A percentile compares a stretch with the other conserved stretches of the same genome.
phyloP scores from a whole-genome alignment of 1,139 yeast species.

The Sugiyamaella grinbergsii region DNA sequence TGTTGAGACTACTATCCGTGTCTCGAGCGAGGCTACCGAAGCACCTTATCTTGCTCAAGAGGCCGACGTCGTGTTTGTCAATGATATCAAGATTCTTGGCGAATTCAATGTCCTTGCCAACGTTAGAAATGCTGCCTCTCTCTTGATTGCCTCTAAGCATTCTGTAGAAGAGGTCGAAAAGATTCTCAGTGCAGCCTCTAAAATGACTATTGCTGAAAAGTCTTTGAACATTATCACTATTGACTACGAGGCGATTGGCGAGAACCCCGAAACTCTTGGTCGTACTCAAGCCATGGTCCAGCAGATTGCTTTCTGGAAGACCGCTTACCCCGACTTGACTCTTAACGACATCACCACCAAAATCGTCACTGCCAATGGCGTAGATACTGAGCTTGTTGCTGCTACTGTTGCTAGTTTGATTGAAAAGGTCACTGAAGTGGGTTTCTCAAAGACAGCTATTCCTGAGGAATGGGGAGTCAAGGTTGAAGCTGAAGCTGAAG shows the following conservation, averaged over 20 bases:
- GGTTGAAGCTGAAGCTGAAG: conserved; percentile 35
- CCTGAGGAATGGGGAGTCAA: conserved; percentile 24
- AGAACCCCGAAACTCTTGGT: conserved; percentile 65
- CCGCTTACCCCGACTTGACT: conserved; percentile 61
- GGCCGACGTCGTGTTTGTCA: conserved; percentile 67
- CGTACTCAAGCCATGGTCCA: conserved; percentile 72
- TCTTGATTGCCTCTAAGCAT: conserved; percentile 53
- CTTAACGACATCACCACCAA: conserved; percentile 71
- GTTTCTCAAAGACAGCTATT: conserved; percentile 40
- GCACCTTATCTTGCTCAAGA: conserved; percentile 50
- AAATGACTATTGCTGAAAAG: conserved; percentile 57
- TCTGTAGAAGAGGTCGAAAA: conserved; percentile 50
- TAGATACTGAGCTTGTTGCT: conserved; percentile 79
- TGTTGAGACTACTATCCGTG: conserved; percentile 72
- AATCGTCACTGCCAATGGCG: conserved; percentile 78
- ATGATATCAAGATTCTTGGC: conserved; percentile 56
- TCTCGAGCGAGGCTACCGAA: conserved; percentile 41
- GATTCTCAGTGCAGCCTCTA: conserved; percentile 56
- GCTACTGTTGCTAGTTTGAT: conserved; percentile 73
- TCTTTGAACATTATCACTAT: conserved; percentile 51
- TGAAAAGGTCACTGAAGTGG: conserved; percentile 41
- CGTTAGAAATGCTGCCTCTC: conserved; percentile 57
- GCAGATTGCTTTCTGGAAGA: conserved; percentile 81
- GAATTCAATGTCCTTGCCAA: conserved; percentile 64
- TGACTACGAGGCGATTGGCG: conserved; percentile 37